Evolutionary conservation across 1,284 basidiomycete genomes (phyloP).

Genomic region (Ceratobasidium sp.): DNA sequence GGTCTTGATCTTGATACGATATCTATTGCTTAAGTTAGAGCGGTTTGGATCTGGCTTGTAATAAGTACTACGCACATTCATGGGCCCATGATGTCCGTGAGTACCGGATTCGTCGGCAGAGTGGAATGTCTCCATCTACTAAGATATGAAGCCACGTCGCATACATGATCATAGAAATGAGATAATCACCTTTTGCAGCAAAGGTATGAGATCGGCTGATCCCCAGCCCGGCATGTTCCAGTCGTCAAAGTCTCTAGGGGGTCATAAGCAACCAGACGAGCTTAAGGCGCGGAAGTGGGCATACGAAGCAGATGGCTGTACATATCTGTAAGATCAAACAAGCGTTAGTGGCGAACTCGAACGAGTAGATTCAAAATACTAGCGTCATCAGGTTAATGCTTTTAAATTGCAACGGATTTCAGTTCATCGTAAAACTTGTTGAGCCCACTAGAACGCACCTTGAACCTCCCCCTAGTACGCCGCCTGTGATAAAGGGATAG

Average conservation of each 20-base stretch:
- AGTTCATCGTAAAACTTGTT: neutral
- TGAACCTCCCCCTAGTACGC: slow-evolving; percentile 36
- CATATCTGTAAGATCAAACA: slow-evolving; percentile 2
- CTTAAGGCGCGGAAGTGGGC: neutral
- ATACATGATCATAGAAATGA: neutral
- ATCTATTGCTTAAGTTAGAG: neutral
- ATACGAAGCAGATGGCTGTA: slow-evolving; percentile 22
- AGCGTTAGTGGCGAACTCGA: neutral
- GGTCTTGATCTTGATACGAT: slow-evolving; percentile 20
- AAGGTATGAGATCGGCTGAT: slow-evolving; percentile 18
- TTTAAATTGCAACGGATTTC: neutral
- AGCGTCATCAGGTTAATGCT: slow-evolving; percentile 37
- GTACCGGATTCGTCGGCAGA: slow-evolving; percentile 5
- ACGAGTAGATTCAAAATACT: neutral
- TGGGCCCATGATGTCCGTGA: slow-evolving; percentile 31
- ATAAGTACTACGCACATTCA: slow-evolving; percentile 12
- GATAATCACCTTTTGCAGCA: slow-evolving; percentile 27
- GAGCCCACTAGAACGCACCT: neutral
- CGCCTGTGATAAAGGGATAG: too few relatives aligned
- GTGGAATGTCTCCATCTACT: slow-evolving; percentile 35
- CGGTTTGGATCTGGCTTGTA: neutral
- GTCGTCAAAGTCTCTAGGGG: slow-evolving; percentile 31
- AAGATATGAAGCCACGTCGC: neutral
- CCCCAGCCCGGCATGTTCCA: slow-evolving; percentile 36
- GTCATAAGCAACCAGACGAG: neutral